phyloP scores from a whole-genome alignment of 2,329 filamentous ascomycete species.

The Cordyceps tenuipes region DNA sequence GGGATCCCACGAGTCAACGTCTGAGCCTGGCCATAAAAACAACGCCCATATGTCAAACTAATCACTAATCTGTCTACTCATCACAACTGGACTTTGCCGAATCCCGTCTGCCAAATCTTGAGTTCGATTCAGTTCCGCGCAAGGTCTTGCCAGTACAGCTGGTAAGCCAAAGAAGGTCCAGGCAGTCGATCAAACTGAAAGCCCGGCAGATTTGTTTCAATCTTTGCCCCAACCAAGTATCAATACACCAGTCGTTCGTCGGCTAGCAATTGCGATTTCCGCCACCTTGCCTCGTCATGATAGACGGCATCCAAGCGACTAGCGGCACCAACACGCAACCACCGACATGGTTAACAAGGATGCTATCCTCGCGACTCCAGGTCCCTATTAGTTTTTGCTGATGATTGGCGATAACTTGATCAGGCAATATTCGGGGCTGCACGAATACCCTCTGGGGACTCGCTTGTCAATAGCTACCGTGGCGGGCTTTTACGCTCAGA shows the following conservation, averaged over 20 bases:
- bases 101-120: not conserved
- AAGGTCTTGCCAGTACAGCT: not conserved
- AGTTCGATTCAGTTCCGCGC: not conserved
- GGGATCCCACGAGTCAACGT: not conserved
- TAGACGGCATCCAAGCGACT: too few species aligned
- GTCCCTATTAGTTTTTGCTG: too few species aligned
- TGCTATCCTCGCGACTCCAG: not conserved
- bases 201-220: too few species aligned
- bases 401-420: not conserved
- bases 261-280: not conserved
- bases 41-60: too few species aligned
- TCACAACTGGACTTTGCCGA: not conserved
- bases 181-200: not conserved
- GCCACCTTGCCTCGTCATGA: not conserved
- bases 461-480: not conserved
- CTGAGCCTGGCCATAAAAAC: not conserved
- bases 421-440: not conserved
- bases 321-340: not conserved
- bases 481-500: conserved; percentile 1
- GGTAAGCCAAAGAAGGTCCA: not conserved
- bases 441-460: not conserved
- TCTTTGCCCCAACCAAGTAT: not conserved
- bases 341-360: not conserved
- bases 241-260: not conserved
- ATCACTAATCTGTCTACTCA: not conserved